These are phyloP conservation scores for Vitis riparia DNA, from an alignment of 164 flowering plant species.

Conservation along the genomic window DNA sequence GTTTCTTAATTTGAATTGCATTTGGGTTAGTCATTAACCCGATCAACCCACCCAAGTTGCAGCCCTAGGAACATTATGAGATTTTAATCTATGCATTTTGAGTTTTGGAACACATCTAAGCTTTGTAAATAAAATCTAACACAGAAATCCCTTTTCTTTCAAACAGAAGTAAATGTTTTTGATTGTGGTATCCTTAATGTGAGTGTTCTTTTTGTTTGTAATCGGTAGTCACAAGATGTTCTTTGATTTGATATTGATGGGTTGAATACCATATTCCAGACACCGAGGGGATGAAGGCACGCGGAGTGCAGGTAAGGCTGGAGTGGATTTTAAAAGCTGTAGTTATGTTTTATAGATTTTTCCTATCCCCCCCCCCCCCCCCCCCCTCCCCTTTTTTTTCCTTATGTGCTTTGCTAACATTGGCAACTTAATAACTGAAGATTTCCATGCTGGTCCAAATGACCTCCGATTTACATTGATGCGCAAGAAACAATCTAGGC, in stretches of 20 bases:
- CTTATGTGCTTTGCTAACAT: neutral
- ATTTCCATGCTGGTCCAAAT: slow-evolving; percentile 16
- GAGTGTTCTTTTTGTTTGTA: neutral
- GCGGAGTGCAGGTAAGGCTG: neutral
- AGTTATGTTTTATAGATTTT: neutral
- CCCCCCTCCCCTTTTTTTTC: neutral
- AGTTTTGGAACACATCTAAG: neutral
- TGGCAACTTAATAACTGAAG: slow-evolving; percentile 16
- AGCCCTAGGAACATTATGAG: no score
- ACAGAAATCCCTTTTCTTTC: no score
- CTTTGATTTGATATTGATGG: neutral
- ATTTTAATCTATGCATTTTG: neutral
- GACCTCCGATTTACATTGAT: slow-evolving; percentile 43
- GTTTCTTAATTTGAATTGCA: no score
- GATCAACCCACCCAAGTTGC: no score
- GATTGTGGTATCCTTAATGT: neutral
- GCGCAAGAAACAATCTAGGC: slow-evolving; percentile 29
- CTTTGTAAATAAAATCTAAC: no score
- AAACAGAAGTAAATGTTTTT: neutral
- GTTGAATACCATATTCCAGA: slow-evolving; percentile 13
- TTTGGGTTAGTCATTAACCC: no score
- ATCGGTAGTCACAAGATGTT: neutral
- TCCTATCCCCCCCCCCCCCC: neutral
- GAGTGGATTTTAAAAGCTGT: slow-evolving; percentile 8
- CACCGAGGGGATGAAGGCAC: slow-evolving; percentile 14